Evolutionary conservation across 2,329 filamentous ascomycete genomes (phyloP), one percentile per base, ranked within the genome.

Genomic region (Cercospora zeina): DNA sequence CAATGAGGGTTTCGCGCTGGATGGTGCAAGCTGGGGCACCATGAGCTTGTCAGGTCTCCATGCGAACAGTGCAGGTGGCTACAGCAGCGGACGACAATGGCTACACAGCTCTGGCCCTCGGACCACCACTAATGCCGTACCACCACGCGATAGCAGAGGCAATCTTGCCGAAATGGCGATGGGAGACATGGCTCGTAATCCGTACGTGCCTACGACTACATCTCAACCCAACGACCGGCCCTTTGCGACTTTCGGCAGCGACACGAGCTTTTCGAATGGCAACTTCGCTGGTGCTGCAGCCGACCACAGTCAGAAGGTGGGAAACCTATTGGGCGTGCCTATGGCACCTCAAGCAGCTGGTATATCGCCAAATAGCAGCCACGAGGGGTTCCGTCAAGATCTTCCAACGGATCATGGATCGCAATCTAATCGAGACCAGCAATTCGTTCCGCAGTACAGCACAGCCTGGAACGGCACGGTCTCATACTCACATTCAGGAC

Each of bases 251-350:
- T 63, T 57, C 54, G 62, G 62, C 37, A 61, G 53, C 21, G 62
- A 63, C 24, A 57, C 57, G 10, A 59, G 42, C 34, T 63, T 63
- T 30, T 39, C 50, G 11, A 58, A 54, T 16, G 57, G 58, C 54
- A 55, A 36, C 16, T 60, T 60, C 27, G 50, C 62, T n/a, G 54
- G 53, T 9, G 45, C 21, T 13, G 24, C 58, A 27, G 27, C 58
- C 36, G 31, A 63, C 37, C 62, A 63, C 39, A 37, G 34, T n/a
- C 39, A 61, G 34, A 63, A 63, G 21, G 42, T 45, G 2, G 54
- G 47, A 36, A 63, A 61, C 31, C 49, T 63, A 3, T 54, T 63
- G 11, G 54, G 58, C 24, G 19, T 61, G 14, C 62, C 62, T 54
- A 21, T 55, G 37, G 53, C 47, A 31, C 36, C 34, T 4, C 58